phyloP scores from a whole-genome alignment of 352 stramenopile genomes.

The Globisporangium sylvaticum region DNA sequence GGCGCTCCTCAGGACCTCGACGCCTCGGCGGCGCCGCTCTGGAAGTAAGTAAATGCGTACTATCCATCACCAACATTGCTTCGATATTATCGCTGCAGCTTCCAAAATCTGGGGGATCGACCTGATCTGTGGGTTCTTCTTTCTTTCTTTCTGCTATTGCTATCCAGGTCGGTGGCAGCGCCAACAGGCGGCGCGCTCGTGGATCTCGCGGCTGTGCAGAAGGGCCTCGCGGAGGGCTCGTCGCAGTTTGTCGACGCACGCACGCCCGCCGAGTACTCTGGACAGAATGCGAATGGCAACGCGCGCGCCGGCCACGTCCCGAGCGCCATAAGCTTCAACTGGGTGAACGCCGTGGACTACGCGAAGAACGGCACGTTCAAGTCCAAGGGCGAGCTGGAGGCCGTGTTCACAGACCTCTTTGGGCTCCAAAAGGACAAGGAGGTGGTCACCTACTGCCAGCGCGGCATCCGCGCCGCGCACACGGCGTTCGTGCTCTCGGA shows the following conservation, averaged over 20 bases:
- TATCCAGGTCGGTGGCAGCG: background rate
- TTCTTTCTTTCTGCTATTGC: background rate
- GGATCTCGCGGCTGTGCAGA: slow-evolving; percentile 27
- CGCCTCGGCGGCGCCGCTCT: background rate
- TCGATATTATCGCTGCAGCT: background rate
- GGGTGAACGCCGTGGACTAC: slow-evolving; percentile 53
- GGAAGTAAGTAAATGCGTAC: slow-evolving; percentile 12
- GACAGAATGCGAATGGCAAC: slow-evolving; percentile 34
- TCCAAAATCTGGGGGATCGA: background rate
- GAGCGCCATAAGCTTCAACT: slow-evolving; percentile 71
- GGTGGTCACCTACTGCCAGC: slow-evolving; percentile 74
- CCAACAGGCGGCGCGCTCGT: slow-evolving; percentile 19
- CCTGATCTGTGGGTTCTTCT: background rate
- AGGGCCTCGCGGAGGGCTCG: slow-evolving; percentile 18
- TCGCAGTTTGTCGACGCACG: slow-evolving; percentile 38
- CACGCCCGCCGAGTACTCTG: slow-evolving; percentile 34
- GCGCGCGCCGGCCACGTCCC: slow-evolving; percentile 53
- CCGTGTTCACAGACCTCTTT: slow-evolving; percentile 33
- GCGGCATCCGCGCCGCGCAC: slow-evolving; percentile 62
- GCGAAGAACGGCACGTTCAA: slow-evolving; percentile 55
- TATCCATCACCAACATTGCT: background rate
- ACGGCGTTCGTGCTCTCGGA: slow-evolving; percentile 69
- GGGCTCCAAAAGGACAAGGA: slow-evolving; percentile 35
- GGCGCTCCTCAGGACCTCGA: slow-evolving; percentile 4
- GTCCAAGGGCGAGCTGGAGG: slow-evolving; percentile 45